phyloP scores from a whole-genome alignment of 768 basidiomycete genomes.

The Boletus rubroflammeus region DNA sequence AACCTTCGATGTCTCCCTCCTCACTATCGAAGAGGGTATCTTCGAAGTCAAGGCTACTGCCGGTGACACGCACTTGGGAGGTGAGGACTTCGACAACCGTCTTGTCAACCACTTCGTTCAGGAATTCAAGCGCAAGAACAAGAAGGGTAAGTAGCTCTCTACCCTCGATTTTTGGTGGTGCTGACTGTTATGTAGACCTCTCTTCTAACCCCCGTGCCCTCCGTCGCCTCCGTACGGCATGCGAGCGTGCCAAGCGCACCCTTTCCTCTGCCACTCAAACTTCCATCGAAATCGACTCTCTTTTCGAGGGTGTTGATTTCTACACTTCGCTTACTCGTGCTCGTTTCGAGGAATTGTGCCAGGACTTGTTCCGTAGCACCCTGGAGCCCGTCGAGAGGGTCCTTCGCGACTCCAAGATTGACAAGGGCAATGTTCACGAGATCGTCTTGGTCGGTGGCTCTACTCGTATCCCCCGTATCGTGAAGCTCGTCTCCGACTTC shows the following conservation, averaged over 20 bases:
- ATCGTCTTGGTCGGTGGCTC: slow-evolving; percentile 98
- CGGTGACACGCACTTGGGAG: slow-evolving; percentile 97
- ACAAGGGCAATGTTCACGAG: slow-evolving; percentile 93
- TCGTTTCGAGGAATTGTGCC: slow-evolving; percentile 94
- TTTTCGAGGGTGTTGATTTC: slow-evolving; percentile 97
- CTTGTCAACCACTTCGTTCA: slow-evolving; percentile 96
- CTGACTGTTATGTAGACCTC: slow-evolving; percentile 52
- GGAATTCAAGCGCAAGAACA: slow-evolving; percentile 97
- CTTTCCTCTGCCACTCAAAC: slow-evolving; percentile 96
- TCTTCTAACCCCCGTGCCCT: slow-evolving; percentile 92
- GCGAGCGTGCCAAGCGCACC: slow-evolving; percentile 98
- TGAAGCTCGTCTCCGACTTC: slow-evolving; percentile 97
- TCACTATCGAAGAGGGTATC: slow-evolving; percentile 96
- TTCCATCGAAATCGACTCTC: slow-evolving; percentile 96
- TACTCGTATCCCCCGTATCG: slow-evolving; percentile 96
- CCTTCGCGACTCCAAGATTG: slow-evolving; percentile 95
- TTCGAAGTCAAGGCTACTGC: slow-evolving; percentile 98
- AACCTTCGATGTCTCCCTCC: slow-evolving; percentile 95
- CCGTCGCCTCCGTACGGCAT: slow-evolving; percentile 95
- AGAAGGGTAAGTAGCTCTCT: slow-evolving; percentile 60
- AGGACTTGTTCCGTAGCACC: slow-evolving; percentile 91
- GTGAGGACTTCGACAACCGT: slow-evolving; percentile 97
- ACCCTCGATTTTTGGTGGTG: neutral
- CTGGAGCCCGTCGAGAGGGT: slow-evolving; percentile 98
- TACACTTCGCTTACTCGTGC: slow-evolving; percentile 98